phyloP scores from a whole-genome alignment of 805 yeast species.

The Yamadazyma sp. region DNA sequence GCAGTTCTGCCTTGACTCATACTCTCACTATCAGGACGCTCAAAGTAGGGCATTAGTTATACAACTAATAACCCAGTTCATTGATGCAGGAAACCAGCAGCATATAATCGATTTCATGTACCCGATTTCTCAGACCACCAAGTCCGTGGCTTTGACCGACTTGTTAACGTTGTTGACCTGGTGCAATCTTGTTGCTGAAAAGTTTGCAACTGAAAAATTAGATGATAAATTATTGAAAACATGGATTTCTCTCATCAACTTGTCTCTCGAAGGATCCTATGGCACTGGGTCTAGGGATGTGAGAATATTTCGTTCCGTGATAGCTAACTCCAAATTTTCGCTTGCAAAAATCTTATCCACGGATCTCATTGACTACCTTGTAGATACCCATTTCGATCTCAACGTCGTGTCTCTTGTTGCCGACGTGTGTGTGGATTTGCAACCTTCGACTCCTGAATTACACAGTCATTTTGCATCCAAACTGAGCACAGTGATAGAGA shows the following conservation, averaged over 20 bases:
- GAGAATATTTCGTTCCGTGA: conserved; percentile 26
- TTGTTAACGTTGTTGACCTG: conserved; percentile 58
- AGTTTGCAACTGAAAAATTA: background rate
- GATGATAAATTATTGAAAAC: background rate
- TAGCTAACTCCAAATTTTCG: conserved; percentile 28
- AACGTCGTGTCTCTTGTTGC: conserved; percentile 13
- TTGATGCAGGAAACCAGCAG: conserved; percentile 33
- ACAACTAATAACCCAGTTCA: conserved; percentile 28
- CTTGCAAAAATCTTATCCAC: conserved; percentile 4
- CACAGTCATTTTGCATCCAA: conserved; percentile 8
- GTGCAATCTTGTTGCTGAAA: conserved; percentile 23
- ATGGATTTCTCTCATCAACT: conserved; percentile 4
- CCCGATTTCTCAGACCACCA: conserved; percentile 8
- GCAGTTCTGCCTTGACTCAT: conserved; percentile 45
- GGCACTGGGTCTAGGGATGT: conserved; percentile 5
- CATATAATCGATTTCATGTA: conserved; percentile 42
- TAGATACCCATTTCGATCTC: conserved; percentile 7
- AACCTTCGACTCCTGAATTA: conserved; percentile 16
- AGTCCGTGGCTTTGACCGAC: conserved; percentile 51
- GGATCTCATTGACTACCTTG: conserved; percentile 9
- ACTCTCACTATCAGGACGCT: conserved; percentile 50
- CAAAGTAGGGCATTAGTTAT: conserved; percentile 46
- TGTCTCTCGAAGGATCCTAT: conserved; percentile 18
- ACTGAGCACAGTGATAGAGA: background rate
- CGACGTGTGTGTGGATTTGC: conserved; percentile 13